Conservation (phyloP, 306 rosid genomes). For the Corylus americana region DNA sequence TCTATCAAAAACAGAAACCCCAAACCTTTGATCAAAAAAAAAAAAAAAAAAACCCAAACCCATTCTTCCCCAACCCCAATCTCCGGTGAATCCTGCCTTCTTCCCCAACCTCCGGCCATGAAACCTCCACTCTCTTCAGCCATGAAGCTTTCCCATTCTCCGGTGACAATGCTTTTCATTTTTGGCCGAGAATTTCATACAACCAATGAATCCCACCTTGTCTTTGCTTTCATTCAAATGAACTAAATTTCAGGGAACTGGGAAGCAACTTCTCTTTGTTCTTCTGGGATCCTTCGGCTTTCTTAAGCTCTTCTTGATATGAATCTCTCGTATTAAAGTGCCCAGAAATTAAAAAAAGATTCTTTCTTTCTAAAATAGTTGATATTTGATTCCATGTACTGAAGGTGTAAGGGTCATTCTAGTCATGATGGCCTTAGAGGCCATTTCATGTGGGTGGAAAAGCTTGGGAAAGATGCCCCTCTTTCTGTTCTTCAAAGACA, state of each 20-base stretch:
- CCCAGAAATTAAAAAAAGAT: no score
- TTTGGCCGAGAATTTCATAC: no score
- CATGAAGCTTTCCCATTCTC: no score
- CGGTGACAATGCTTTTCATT: no score
- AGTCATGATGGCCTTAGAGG: neutral
- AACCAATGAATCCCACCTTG: no score
- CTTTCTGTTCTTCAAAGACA: slow-evolving; percentile 25
- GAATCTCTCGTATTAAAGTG: neutral
- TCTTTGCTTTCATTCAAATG: neutral
- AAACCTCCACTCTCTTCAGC: no score
- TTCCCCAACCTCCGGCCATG: no score
- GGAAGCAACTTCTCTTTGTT: neutral
- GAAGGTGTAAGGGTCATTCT: neutral
- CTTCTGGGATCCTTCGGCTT: neutral
- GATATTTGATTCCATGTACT: neutral
- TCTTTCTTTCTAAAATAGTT: neutral
- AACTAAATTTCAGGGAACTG: neutral
- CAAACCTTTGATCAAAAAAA: no score
- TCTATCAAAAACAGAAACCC: no score
- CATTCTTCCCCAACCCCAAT: no score
- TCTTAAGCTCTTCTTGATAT: neutral
- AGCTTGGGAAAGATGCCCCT: slow-evolving; percentile 14
- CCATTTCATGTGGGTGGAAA: neutral
- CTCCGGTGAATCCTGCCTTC: no score
- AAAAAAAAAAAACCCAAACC: no score